phyloP scores from a whole-genome alignment of 176 grass and related monocot species.

The Neostapfia colusana region DNA sequence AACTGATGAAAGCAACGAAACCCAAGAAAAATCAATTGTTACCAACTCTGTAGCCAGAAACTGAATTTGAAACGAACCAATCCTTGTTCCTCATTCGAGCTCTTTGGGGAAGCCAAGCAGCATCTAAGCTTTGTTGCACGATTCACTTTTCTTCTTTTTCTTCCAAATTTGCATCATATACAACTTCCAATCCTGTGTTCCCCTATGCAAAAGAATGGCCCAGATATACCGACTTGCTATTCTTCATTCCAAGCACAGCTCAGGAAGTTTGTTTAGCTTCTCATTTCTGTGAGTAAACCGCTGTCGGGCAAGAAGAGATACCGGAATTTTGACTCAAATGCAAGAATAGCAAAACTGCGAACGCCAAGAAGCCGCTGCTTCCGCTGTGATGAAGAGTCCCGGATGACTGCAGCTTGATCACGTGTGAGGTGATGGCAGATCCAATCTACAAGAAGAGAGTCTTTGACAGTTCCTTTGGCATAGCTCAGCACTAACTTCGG shows the following conservation, averaged over 20 bases:
- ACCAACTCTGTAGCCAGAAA: background rate
- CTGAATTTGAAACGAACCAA: background rate
- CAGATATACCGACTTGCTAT: slow-evolving; percentile 8
- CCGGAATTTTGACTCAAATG: slow-evolving; percentile 76
- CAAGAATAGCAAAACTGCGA: slow-evolving; percentile 52
- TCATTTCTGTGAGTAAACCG: slow-evolving; percentile 24
- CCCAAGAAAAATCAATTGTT: background rate
- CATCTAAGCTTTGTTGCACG: slow-evolving; percentile 16
- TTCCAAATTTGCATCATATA: slow-evolving; percentile 51
- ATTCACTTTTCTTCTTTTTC: slow-evolving; percentile 25
- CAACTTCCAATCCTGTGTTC: slow-evolving; percentile 23
- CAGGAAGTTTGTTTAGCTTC: slow-evolving; percentile 30
- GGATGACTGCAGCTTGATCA: slow-evolving; percentile 68
- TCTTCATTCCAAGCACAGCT: slow-evolving; percentile 34
- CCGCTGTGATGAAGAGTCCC: slow-evolving; percentile 57
- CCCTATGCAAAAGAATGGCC: slow-evolving; percentile 25
- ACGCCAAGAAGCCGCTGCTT: slow-evolving; percentile 69
- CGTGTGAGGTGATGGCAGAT: slow-evolving; percentile 76
- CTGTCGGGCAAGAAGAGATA: slow-evolving; percentile 81
- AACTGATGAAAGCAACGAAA: background rate
- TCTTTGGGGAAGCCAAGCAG: background rate
- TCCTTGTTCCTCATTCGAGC: background rate
- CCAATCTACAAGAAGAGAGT: slow-evolving; percentile 79
- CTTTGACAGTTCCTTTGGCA: slow-evolving; percentile 76
- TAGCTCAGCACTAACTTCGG: slow-evolving; percentile 85